phyloP scores from a whole-genome alignment of 306 rosid species.

The Vigna mungo region DNA sequence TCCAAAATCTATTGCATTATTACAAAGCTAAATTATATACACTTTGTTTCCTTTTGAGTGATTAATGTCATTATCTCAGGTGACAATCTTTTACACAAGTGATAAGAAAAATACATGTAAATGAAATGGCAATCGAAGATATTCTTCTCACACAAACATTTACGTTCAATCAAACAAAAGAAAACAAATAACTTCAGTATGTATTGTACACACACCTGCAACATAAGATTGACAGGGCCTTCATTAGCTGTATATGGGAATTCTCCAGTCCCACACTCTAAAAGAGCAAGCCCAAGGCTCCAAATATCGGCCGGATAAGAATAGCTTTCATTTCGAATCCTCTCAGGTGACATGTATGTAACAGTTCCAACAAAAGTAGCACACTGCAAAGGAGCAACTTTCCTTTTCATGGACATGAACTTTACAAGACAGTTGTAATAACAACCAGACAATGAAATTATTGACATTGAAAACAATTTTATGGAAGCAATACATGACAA shows the following conservation, averaged over 20 bases:
- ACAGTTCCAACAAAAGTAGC: conserved; percentile 98
- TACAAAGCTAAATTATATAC: conserved; percentile 13
- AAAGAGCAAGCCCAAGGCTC: conserved; percentile 98
- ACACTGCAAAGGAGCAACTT: conserved; percentile 61
- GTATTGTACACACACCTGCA: conserved; percentile 70
- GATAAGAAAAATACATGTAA: neutral
- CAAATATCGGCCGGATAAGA: conserved; percentile 99
- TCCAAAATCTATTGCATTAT: conserved; percentile 31
- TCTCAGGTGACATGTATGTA: conserved; percentile 98
- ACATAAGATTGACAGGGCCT: conserved; percentile 96
- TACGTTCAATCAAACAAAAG: conserved; percentile 19
- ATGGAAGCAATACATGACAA: conserved; percentile 21
- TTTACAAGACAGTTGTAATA: conserved; percentile 2
- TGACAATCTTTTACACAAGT: conserved; percentile 16
- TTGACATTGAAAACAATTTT: conserved; percentile 9
- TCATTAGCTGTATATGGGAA: conserved; percentile 92
- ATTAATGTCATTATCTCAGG: too few relatives aligned
- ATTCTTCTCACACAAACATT: conserved; percentile 30
- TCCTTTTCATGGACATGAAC: conserved; percentile 19
- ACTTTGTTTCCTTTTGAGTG: too few relatives aligned
- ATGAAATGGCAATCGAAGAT: neutral
- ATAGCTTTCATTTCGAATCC: conserved; percentile 91
- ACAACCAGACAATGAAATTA: neutral
- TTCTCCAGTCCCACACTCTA: conserved; percentile 98
- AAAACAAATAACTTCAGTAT: conserved; percentile 19